Percentiles rank a stretch among this genome's conserved stretches.
phyloP scores from a whole-genome alignment of 2,329 filamentous ascomycete genomes.

The Sporothrix phasma region DNA sequence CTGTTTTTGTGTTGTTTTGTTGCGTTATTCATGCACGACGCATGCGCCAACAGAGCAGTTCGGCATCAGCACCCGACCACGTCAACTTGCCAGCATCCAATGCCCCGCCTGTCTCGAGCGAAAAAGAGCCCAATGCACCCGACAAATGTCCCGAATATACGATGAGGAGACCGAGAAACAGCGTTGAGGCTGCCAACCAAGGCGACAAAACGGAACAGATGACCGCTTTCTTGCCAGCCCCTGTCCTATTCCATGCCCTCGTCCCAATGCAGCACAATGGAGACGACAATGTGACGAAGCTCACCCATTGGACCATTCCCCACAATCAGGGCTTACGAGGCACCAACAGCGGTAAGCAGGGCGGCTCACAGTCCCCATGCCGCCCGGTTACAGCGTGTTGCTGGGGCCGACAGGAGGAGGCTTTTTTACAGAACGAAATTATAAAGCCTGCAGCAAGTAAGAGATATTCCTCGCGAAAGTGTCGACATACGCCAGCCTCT shows the following conservation, averaged over 20 bases:
- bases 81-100: not conserved
- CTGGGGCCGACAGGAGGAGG: not conserved
- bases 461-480: not conserved
- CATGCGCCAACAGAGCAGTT: not conserved
- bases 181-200: not conserved
- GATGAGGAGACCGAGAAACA: not conserved
- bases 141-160: not conserved
- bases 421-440: not conserved
- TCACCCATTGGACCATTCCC: not conserved
- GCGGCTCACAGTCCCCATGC: not conserved
- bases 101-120: not conserved
- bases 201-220: not conserved
- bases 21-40: not conserved
- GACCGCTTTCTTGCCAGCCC: not conserved
- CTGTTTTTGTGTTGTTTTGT: not conserved
- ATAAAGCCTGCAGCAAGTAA: not conserved
- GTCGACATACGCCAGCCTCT: not conserved
- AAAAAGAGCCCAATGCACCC: not conserved
- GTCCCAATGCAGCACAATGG: not conserved
- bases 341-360: not conserved
- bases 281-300: slow-evolving; percentile 4
- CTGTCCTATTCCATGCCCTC: not conserved
- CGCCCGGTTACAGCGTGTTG: not conserved
- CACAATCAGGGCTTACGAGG: slow-evolving; percentile 1
- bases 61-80: slow-evolving; percentile 3